Conservation (phyloP, 148 eudicot species). For the Beta vulgaris region DNA sequence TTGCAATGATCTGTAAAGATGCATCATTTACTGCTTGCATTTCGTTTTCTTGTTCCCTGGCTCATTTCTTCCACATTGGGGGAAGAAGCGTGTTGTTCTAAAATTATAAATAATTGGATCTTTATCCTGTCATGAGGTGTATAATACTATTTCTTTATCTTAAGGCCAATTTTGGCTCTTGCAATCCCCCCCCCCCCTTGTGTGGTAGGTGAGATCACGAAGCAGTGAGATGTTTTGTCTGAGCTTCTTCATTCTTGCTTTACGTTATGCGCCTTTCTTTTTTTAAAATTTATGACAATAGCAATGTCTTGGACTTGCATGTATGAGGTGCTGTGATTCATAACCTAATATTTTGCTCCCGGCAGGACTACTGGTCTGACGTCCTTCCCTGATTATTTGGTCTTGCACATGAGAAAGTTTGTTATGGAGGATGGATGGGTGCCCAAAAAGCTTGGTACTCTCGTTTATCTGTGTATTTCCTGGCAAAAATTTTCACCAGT, state of each 20-base stretch:
- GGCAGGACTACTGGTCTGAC: conserved; percentile 87
- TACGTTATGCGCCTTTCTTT: no score
- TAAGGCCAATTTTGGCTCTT: background rate
- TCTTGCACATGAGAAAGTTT: conserved; percentile 96
- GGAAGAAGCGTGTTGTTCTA: background rate
- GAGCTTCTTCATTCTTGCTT: background rate
- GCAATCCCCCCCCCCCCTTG: no score
- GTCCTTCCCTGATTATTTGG: conserved; percentile 96
- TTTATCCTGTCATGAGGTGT: background rate
- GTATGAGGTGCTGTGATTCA: background rate
- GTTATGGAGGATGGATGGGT: conserved; percentile 99
- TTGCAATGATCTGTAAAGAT: background rate
- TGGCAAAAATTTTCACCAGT: background rate
- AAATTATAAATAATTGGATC: background rate
- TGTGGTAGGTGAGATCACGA: no score
- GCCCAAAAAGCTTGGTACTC: conserved; percentile 88
- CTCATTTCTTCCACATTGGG: background rate
- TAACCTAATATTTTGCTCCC: background rate
- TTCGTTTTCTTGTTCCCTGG: background rate
- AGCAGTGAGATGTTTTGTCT: no score
- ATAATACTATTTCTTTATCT: background rate
- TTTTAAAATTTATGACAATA: no score
- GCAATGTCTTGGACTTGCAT: background rate
- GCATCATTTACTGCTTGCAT: background rate
- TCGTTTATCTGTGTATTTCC: conserved; percentile 1